Base-by-base conservation (phyloP, 2,329 filamentous ascomycete genomes). In the Rhinocladiella similis region DNA sequence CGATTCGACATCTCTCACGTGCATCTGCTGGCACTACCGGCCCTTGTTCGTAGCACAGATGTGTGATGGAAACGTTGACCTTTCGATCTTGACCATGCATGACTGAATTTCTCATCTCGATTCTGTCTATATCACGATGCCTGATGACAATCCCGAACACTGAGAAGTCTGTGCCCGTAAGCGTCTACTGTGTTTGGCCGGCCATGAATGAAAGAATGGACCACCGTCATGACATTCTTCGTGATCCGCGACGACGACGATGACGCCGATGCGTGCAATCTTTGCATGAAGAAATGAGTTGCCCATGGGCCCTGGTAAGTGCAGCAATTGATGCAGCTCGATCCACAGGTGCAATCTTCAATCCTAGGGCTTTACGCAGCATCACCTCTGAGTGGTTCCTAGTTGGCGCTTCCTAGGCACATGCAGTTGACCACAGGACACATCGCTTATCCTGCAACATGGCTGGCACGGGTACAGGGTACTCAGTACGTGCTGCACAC, bases 41-140 rank as follows among this genome's bases (percentile, higher is more conserved):
- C 18, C 43, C 20, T 53, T 36, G 18, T 43, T 47, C 35, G 59
- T 61, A 45, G 47, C 59, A 58, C 59, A 61, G 51, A 27, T 12
- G n/a, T 55, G 36, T 43, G 33, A 33, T 25, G 35, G 38, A n/a
- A 39, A 36, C 36, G 45, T 50, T 35, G 39, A 25, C 14, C 52
- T 61, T 58, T 56, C 46, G 59, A 58, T 61, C 53, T 36, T 43
- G 46, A 50, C 59, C 48, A 36, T 42, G n/a, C 35, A 39, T 33
- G 49, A 47, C 50, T 50, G 49, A 56, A 39, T 14, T 12, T 33
- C 29, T 12, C 10, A 12, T 33, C 29, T 36, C 41, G 36, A 54
- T 14, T 12, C 20, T 53, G 20, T 47, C 29, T 27, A 42, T 36
- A 49, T 59, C 51, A 39, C 41, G 19, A n/a, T 14, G 39, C 10